Conservation (phyloP, 371 early-diverging fungal species). For the Blakeslea trispora region DNA sequence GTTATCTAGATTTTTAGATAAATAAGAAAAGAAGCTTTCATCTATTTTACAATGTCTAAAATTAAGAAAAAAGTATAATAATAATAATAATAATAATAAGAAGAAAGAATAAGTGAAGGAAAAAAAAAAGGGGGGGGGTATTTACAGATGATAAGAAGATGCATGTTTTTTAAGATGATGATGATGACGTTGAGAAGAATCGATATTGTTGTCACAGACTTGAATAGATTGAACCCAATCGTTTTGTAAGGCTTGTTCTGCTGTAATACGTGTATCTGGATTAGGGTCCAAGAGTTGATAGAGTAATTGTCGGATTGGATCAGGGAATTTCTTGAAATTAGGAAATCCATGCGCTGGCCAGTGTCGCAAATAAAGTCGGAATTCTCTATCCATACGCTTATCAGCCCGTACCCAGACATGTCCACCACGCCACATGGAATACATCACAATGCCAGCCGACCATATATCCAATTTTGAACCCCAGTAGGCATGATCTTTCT, state of each 20-base stretch:
- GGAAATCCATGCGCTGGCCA: slow-evolving; percentile 52
- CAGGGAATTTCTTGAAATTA: slow-evolving; percentile 61
- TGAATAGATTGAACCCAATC: slow-evolving; percentile 68
- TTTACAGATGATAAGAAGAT: slow-evolving; percentile 7
- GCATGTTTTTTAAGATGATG: slow-evolving; percentile 19
- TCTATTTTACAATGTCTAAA: no score
- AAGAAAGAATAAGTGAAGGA: no score
- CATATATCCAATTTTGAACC: slow-evolving; percentile 77
- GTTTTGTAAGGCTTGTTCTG: slow-evolving; percentile 58
- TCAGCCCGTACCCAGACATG: slow-evolving; percentile 76
- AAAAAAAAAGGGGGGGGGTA: slow-evolving; percentile 4
- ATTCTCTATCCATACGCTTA: slow-evolving; percentile 66
- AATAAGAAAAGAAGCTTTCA: no score
- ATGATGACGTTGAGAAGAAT: slow-evolving; percentile 20
- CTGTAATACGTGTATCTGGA: slow-evolving; percentile 65
- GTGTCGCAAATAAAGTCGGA: slow-evolving; percentile 59
- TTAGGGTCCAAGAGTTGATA: slow-evolving; percentile 84
- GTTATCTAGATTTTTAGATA: slow-evolving; percentile 50
- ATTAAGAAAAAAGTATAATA: no score
- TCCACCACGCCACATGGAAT: slow-evolving; percentile 73
- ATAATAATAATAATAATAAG: no score
- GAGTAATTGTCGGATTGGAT: slow-evolving; percentile 56
- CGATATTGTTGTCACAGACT: slow-evolving; percentile 41
- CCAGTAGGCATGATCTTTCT: slow-evolving; percentile 64
- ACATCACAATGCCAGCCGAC: slow-evolving; percentile 80